Evolutionary conservation across 1,139 yeast genomes (phyloP), one percentile per base, ranked within the genome.

Genomic region (Groenewaldozyma sp.): DNA sequence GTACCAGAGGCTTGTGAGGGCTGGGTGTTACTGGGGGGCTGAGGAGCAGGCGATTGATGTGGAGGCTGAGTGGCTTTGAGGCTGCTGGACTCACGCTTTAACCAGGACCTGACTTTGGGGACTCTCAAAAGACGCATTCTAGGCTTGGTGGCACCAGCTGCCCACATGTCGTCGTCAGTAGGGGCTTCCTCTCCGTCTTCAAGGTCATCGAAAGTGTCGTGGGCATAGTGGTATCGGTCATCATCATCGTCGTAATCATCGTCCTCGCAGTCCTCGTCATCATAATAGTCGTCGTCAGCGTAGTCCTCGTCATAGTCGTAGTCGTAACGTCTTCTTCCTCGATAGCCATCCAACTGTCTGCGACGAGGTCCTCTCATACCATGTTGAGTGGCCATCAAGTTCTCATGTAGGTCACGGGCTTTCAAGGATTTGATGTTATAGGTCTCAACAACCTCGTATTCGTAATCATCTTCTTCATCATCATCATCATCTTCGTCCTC

Each of bases 401-500:
- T 21, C 14, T 29, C 33, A 13, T 29, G 21, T 16, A n/a, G 9
- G 22, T 16, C 19, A n/a, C 22, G 22, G 17, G 33, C 33, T 5
- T 11, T 5, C 14, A 27, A 27, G 6, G 31, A 5, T 6, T 6
- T 17, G 17, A 27, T 17, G 14, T 27, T 27, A 11, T 27, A 27
- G 11, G 17, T 27, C 14, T 27, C 31, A 27, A 27, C 14, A 18
- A 16, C 33, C 6, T 29, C 33, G 10, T 29, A 14, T 5, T 29
- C 33, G 16, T 28, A n/a, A 9, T 28, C 31, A 16, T 28, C 7
- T 9, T 28, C 31, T 7, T 28, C 7, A 7, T 34, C 32, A 16
- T 35, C 37, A 9, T 34, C 35, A 9, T 35, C 42, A 11, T 34
- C 9, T 14, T 37, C 42, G 20, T 35, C 37, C n/a, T 38, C 37